Conservation (phyloP, 2,329 filamentous ascomycete genomes). For the Onygena corvina region DNA sequence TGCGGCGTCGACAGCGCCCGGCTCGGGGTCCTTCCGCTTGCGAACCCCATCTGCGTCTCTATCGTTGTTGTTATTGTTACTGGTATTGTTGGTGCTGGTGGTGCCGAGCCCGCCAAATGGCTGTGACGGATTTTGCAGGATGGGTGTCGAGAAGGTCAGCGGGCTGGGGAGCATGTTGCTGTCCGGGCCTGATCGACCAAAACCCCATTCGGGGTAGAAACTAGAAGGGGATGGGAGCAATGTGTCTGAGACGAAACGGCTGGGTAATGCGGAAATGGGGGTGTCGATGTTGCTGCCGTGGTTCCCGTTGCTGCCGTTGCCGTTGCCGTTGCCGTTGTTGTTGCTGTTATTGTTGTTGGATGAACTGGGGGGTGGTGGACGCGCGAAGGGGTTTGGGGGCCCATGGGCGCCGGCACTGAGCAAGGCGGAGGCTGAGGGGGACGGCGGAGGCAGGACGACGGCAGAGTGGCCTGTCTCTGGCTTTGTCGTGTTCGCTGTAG, state of each 20-base stretch:
- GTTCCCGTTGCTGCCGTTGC: constrained; percentile 27
- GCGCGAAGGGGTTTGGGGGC: constrained; percentile 88
- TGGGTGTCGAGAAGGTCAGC: constrained; percentile 79
- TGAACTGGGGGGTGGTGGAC: constrained; percentile 59
- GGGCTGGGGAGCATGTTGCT: constrained; percentile 85
- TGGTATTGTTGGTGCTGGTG: background rate
- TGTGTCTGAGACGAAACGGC: constrained; percentile 76
- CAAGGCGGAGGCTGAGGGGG: constrained; percentile 72
- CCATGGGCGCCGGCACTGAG: constrained; percentile 84
- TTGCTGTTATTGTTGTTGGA: constrained; percentile 31
- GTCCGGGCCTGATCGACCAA: constrained; percentile 49
- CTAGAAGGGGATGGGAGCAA: constrained; percentile 81
- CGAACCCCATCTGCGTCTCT: background rate
- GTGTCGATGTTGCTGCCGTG: constrained; percentile 47
- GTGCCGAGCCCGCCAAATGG: background rate
- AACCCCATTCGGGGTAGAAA: constrained; percentile 88
- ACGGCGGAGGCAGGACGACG: constrained; percentile 82
- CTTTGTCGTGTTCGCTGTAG: constrained; percentile 48
- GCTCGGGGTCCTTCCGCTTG: background rate
- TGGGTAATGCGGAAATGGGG: constrained; percentile 86
- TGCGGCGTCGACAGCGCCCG: background rate
- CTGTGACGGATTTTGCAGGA: constrained; percentile 22
- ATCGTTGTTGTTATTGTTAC: background rate
- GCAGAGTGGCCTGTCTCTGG: constrained; percentile 46
- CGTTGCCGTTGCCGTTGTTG: constrained; percentile 27